Evolutionary conservation across 345 rosid species (phyloP).

Genomic region (Leavenworthia alabamica): DNA sequence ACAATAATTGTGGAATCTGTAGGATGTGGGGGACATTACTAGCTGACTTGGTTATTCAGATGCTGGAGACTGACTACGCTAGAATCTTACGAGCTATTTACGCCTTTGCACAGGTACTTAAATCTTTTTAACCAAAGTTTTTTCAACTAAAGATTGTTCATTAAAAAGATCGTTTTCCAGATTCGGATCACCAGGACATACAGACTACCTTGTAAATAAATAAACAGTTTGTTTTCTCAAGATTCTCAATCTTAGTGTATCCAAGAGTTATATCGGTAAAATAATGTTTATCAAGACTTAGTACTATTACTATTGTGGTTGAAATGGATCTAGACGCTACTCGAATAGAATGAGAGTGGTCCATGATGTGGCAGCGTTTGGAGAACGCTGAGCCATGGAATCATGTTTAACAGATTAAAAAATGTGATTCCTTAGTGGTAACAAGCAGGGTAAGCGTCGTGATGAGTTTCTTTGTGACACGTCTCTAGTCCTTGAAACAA

Average conservation of each 20-base stretch:
- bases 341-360: not conserved
- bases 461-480: constrained; percentile 2
- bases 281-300: not conserved
- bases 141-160: not conserved
- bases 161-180: constrained; percentile 29
- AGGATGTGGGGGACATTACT: constrained; percentile 95
- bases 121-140: not conserved
- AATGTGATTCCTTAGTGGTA: not conserved
- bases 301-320: not conserved
- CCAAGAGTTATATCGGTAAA: constrained; percentile 3
- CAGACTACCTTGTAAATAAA: constrained; percentile 36
- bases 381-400: constrained; percentile 3
- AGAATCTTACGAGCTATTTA: constrained; percentile 87
- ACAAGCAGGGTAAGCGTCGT: constrained; percentile 11
- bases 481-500: not conserved
- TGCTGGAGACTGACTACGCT: constrained; percentile 97
- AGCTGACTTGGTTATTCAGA: constrained; percentile 91
- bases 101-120: constrained; percentile 81
- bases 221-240: constrained; percentile 10
- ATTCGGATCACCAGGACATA: constrained; percentile 75
- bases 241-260: not conserved
- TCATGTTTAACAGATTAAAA: not conserved
- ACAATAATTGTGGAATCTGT: constrained; percentile 17
- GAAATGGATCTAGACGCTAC: constrained; percentile 3
- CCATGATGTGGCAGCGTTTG: not conserved